Percentiles rank a stretch among this genome's conserved stretches.
These are phyloP conservation scores for Beauveria scarabaeidicola DNA, from an alignment of 2,329 filamentous ascomycete genomes.

Conservation along the genomic window DNA sequence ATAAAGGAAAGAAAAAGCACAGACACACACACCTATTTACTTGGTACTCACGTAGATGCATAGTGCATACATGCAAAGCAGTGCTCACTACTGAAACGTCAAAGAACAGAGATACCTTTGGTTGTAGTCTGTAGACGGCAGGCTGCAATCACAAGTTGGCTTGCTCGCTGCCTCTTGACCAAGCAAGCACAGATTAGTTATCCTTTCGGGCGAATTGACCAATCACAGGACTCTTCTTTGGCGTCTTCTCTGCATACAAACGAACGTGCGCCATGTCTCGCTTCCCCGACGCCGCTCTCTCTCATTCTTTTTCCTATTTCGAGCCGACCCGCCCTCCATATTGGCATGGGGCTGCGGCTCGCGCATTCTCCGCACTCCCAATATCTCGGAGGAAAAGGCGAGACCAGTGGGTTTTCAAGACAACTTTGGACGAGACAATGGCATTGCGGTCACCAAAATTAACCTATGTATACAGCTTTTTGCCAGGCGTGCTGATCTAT, in stretches of 20 bases:
- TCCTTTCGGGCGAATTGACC: neutral
- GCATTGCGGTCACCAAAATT: too few relatives aligned
- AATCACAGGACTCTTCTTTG: neutral
- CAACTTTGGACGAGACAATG: neutral
- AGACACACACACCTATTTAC: too few relatives aligned
- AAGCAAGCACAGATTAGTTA: too few relatives aligned
- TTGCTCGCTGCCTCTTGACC: neutral
- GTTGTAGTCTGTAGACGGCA: neutral
- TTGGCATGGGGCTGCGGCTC: neutral
- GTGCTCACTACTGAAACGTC: neutral
- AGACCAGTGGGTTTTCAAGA: neutral
- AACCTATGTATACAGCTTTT: too few relatives aligned
- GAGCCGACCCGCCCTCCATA: neutral
- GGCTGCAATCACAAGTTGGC: neutral
- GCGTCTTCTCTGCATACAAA: neutral
- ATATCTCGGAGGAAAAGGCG: neutral
- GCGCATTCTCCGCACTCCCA: neutral
- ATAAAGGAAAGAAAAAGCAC: too few relatives aligned
- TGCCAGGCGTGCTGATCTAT: neutral
- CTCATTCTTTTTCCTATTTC: neutral
- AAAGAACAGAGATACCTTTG: neutral
- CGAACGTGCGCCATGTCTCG: neutral
- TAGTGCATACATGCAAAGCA: too few relatives aligned
- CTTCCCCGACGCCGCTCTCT: neutral
- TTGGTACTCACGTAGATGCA: too few relatives aligned